These are phyloP conservation scores for Sarocladiaceae sp. DNA, from an alignment of 2,329 filamentous ascomycete genomes.

Conservation along the genomic window DNA sequence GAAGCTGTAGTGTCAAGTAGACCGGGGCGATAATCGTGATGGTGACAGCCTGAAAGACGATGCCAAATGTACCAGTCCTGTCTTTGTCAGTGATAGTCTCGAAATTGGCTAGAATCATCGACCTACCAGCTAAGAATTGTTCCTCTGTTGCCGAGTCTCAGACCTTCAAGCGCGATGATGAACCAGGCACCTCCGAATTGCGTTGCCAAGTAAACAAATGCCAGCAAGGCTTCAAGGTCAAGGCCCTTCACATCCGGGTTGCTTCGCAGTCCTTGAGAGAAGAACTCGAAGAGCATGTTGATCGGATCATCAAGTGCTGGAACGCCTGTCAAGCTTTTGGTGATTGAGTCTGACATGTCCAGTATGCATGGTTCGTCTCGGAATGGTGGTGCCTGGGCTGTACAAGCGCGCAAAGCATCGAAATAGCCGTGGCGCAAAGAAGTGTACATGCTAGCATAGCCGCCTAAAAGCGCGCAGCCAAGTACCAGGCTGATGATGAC, in stretches of 20 bases:
- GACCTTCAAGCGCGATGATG: slow-evolving; percentile 10
- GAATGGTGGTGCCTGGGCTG: not conserved
- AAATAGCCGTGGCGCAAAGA: slow-evolving; percentile 11
- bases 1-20: slow-evolving; percentile 10
- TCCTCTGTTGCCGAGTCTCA: slow-evolving; percentile 5
- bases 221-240: slow-evolving; percentile 10
- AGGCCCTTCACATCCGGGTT: not conserved
- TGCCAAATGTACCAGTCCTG: slow-evolving; percentile 11
- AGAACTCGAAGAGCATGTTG: slow-evolving; percentile 12
- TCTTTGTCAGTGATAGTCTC: not conserved
- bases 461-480: slow-evolving; percentile 10
- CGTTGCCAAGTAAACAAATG: slow-evolving; percentile 7
- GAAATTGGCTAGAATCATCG: not conserved
- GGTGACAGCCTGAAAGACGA: slow-evolving; percentile 11
- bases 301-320: not conserved
- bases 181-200: slow-evolving; percentile 12
- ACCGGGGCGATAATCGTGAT: slow-evolving; percentile 12
- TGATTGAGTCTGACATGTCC: slow-evolving; percentile 8
- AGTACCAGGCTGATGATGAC: slow-evolving; percentile 6
- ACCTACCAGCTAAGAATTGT: slow-evolving; percentile 11
- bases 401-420: slow-evolving; percentile 11
- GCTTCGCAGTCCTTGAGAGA: slow-evolving; percentile 5
- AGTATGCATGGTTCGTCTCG: not conserved
- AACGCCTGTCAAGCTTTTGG: not conserved
- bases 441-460: slow-evolving; percentile 10